Base-by-base conservation (phyloP, 305 asterid genomes). In the Nicotiana rustica region DNA sequence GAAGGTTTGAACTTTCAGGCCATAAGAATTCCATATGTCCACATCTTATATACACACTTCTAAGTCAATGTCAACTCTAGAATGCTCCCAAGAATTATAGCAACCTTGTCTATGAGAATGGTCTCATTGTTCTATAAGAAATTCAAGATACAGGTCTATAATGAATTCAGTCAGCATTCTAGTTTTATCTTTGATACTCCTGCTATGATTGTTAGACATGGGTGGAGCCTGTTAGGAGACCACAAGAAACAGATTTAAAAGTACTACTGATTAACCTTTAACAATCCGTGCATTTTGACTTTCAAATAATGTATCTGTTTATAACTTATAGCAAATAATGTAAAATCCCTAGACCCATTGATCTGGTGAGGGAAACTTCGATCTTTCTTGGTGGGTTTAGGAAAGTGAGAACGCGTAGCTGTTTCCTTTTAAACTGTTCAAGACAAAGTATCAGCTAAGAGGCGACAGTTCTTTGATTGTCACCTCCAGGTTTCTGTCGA, bases 161-260 rank as follows among this genome's bases (percentile, higher is more conserved):
- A 75, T 25, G 80, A 52, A 29, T 25, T 31, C 17, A 2, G 65
- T 29, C 65, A 29, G n/a, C 21, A 12, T 10, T 76, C 10, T 15
- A 52, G 66, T 52, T 75, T 52, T 31, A 36, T 76, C 80, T 31
- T 55, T 76, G 66, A 31, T 14, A 7, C 31, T 76, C 49, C 49
- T 55, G 66, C 66, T 76, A 31, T 55, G 66, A 9, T 44, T 55
- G 49, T 29, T 76, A 76, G 49, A 17, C 13, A 5, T 59, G 31
- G 49, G 49, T 3, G 80, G 66, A 55, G 17, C 38, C 29, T 52
- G 4, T 52, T 15, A 25, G 80, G 80, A 29, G 66, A 4, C 47
- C 15, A 29, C 49, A 55, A 55, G 49, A 13, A 15, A 31, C 80
- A 55, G 66, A 56, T 15, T 55, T 29, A 52, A 29, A 41, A 15